A percentile compares a stretch with the other conserved stretches of the same genome.
Evolutionary conservation across 179 eudicot genomes (phyloP).

Genomic region (Pouteria campechiana): DNA sequence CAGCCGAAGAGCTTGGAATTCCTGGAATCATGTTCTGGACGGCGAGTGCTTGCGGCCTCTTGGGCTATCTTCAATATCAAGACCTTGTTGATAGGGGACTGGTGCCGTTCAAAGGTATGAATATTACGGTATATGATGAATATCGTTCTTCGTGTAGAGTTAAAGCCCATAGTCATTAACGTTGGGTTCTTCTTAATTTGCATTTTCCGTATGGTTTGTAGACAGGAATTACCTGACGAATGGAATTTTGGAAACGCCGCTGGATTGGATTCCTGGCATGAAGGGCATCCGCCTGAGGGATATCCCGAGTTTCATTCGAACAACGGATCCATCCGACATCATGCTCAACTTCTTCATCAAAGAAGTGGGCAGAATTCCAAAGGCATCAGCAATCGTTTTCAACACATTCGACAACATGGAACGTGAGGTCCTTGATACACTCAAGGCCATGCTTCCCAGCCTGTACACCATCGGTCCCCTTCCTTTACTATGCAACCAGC

Average conservation of each 20-base stretch:
- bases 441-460: constrained; percentile 5
- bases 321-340: constrained; percentile 9
- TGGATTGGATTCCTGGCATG: constrained; percentile 16
- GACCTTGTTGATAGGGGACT: neutral
- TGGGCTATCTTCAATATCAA: constrained; percentile 5
- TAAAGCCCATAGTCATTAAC: neutral
- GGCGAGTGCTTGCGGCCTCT: constrained; percentile 6
- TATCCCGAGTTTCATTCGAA: constrained; percentile 16
- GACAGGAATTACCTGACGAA: constrained; percentile 15
- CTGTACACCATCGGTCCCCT: constrained; percentile 8
- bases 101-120: constrained; percentile 25
- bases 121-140: too few species aligned
- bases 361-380: too few species aligned
- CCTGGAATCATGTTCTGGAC: neutral
- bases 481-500: constrained; percentile 1
- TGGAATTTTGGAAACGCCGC: constrained; percentile 11
- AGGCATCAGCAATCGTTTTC: constrained; percentile 12
- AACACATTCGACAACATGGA: constrained; percentile 8
- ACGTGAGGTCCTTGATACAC: neutral
- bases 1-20: neutral
- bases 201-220: neutral
- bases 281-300: constrained; percentile 14
- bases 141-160: neutral
- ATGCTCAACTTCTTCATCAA: constrained; percentile 4
- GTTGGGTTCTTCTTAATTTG: neutral